Base-by-base conservation (phyloP, 164 flowering plant genomes). In the Kalanchoe fedtschenkoi region DNA sequence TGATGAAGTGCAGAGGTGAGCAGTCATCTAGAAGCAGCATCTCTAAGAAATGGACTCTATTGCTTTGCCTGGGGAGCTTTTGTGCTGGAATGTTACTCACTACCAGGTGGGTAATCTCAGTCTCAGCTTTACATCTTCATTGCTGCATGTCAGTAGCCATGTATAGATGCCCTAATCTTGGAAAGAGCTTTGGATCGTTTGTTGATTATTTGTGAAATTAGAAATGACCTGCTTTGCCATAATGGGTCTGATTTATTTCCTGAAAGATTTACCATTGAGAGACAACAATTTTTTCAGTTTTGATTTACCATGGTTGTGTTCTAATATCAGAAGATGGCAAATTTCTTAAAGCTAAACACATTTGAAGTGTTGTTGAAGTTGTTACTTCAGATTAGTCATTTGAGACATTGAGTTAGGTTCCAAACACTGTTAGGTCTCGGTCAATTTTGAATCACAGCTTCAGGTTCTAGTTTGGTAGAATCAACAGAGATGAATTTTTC, bases 21-120 rank as follows among this genome's bases (percentile, higher is more conserved):
- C 28, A 72, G n/a, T 60, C 77, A 80, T 65, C 75, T 9, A 81
- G 72, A 65, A 65, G 61, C 64, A 47, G 67, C 19, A 66, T 78
- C 16, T 78, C 90, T 6, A 67, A 68, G 60, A 84, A 77, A 65
- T 74, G 76, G 74, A 66, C 81, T 51, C 11, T 84, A 56, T 37
- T 84, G 53, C 76, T 84, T 44, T 84, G 90, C 62, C 65, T 81
- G 66, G 85, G 83, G 2, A 79, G 87, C 68, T 84, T 84, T 57
- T 82, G 82, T 72, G 80, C 71, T 37, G 90, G 90, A 53, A 82
- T 82, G 82, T 74, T 84, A 61, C 81, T 84, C 78, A 79, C 84
- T 32, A 76, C 77, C 68, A 80, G 83, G 87, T 78, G 34, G 43
- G 47, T 44, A 58, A 43, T 42, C 15, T 68, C 44, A 41, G 29